Percentiles rank a stretch among this genome's conserved stretches.
Conservation (phyloP, 2,329 filamentous ascomycete genomes). For the Exophiala phaeomuriformis region DNA sequence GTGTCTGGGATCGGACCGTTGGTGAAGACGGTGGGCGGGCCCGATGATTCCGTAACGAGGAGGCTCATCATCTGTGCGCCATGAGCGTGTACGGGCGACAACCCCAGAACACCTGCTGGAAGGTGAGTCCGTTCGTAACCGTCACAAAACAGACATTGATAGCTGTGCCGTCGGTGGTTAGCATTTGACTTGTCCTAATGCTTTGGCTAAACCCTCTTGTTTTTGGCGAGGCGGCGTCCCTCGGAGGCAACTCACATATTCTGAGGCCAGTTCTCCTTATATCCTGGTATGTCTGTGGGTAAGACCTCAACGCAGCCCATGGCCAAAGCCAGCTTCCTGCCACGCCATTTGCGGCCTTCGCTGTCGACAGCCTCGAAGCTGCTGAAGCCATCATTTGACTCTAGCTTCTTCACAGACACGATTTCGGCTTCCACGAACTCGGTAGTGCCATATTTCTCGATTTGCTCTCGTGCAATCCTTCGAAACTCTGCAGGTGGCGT, state of each 20-base stretch:
- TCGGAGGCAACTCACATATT: not conserved
- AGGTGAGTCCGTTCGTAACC: conserved; percentile 3
- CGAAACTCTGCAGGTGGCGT: not conserved
- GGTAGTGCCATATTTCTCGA: not conserved
- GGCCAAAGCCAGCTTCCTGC: not conserved
- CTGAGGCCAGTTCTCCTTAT: conserved; percentile 3
- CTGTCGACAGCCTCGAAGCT: not conserved
- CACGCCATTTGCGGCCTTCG: not conserved
- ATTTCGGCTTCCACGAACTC: not conserved
- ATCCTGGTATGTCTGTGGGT: not conserved
- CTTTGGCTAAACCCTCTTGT: too few species aligned
- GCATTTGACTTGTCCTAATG: too few species aligned
- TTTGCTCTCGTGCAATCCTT: not conserved
- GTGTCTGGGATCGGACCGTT: too few species aligned
- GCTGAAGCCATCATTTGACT: not conserved
- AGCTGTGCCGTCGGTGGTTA: not conserved
- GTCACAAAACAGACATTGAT: conserved; percentile 5
- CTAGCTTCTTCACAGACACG: not conserved
- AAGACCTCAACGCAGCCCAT: not conserved
- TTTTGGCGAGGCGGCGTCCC: too few species aligned
- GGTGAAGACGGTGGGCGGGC: too few species aligned
- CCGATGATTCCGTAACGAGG: too few species aligned
- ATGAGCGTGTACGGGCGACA: conserved; percentile 1
- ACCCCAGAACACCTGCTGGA: not conserved
- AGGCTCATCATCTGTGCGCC: not conserved